Percentiles rank a stretch among this genome's conserved stretches.
phyloP scores from a whole-genome alignment of 2,329 filamentous ascomycete species.

The Keithomyces neogunnii region DNA sequence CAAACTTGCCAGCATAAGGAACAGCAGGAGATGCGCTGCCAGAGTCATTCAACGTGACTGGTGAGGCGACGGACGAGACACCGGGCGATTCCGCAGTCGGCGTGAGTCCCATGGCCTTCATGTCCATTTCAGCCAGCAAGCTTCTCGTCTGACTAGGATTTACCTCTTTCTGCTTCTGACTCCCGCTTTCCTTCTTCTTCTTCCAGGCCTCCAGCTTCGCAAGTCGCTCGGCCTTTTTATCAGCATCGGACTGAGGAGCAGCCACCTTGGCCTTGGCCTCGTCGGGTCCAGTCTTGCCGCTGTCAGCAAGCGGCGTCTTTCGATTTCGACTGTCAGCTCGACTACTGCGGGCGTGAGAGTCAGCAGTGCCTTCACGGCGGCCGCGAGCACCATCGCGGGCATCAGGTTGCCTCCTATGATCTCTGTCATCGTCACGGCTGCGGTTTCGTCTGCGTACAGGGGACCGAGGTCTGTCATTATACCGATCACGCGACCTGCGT shows the following conservation, averaged over 20 bases:
- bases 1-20: conserved; percentile 70
- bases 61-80: conserved; percentile 41
- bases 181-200: conserved; percentile 73
- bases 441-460: conserved; percentile 50
- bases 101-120: conserved; percentile 47
- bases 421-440: conserved; percentile 55
- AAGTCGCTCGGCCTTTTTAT: conserved; percentile 69
- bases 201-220: conserved; percentile 89
- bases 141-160: conserved; percentile 57
- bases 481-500: conserved; percentile 54
- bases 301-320: conserved; percentile 41
- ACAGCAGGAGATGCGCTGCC: conserved; percentile 41
- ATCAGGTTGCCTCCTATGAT: conserved; percentile 65
- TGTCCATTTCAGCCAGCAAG: conserved; percentile 65
- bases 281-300: conserved; percentile 38
- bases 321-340: conserved; percentile 52
- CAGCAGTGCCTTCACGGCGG: conserved; percentile 62
- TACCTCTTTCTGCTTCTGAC: conserved; percentile 62
- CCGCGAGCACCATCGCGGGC: conserved; percentile 57
- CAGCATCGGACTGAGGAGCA: conserved; percentile 53
- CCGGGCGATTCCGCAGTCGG: conserved; percentile 40
- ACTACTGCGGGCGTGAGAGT: conserved; percentile 58
- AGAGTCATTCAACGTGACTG: conserved; percentile 34
- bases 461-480: conserved; percentile 49
- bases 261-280: conserved; percentile 51